Conservation (phyloP, 106 monocot species). For the Xerophyta viscosa region DNA sequence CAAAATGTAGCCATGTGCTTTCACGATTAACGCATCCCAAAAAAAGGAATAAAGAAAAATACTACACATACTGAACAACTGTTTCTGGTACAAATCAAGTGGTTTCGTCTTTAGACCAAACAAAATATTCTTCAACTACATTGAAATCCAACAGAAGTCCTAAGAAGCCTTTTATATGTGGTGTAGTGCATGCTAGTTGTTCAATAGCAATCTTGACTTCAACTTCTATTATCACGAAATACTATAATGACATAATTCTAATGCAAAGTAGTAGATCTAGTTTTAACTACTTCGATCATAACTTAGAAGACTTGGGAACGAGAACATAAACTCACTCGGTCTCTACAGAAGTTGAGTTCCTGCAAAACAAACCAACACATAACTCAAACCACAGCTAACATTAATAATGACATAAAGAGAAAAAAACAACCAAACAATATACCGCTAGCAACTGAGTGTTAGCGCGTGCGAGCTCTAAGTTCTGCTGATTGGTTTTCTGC, state of each 20-base stretch:
- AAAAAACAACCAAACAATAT: neutral
- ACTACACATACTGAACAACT: no score
- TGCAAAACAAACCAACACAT: conserved; percentile 1
- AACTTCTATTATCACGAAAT: no score
- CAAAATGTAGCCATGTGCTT: no score
- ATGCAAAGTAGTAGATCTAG: neutral
- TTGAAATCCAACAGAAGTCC: no score
- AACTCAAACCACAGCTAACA: neutral
- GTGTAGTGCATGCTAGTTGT: no score
- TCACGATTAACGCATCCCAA: no score
- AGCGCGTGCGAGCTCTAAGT: conserved; percentile 21
- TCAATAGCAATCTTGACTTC: no score
- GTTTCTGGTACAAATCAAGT: no score
- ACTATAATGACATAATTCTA: neutral
- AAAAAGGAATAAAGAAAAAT: no score
- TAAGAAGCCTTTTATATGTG: no score
- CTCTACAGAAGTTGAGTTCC: conserved; percentile 16
- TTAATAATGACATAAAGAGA: neutral
- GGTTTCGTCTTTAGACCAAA: no score
- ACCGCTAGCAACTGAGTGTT: conserved; percentile 25
- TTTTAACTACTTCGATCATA: neutral
- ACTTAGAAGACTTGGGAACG: neutral
- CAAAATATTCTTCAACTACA: no score
- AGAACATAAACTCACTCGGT: conserved; percentile 7
- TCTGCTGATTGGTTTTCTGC: conserved; percentile 21